Percentiles rank a stretch among this genome's conserved stretches.
phyloP scores from a whole-genome alignment of 2,329 filamentous ascomycete species.

The Pseudogymnoascus sp. region DNA sequence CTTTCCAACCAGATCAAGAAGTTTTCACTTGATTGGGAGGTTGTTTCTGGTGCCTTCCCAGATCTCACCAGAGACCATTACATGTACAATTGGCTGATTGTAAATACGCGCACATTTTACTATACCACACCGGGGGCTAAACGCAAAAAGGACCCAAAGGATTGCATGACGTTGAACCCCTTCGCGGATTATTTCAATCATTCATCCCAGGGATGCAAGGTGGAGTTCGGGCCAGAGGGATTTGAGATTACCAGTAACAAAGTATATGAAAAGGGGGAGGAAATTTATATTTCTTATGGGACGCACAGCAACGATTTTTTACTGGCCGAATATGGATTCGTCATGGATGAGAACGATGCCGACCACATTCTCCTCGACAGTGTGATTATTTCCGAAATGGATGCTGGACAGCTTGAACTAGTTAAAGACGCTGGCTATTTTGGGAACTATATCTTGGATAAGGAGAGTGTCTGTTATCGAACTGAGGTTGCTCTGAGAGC shows the following conservation, averaged over 20 bases:
- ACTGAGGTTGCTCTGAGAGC: conserved; percentile 47
- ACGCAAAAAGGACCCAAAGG: conserved; percentile 40
- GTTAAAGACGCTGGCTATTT: conserved; percentile 43
- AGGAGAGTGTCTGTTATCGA: conserved; percentile 44
- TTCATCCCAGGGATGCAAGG: conserved; percentile 41
- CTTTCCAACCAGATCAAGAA: conserved; percentile 49
- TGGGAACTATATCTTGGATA: conserved; percentile 45
- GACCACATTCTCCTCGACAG: conserved; percentile 27
- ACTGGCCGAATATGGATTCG: conserved; percentile 52
- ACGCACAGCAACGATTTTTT: conserved; percentile 65
- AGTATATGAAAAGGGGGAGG: conserved; percentile 48
- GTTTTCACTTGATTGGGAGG: conserved; percentile 42
- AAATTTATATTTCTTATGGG: conserved; percentile 64
- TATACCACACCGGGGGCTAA: conserved; percentile 34
- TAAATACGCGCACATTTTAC: conserved; percentile 58
- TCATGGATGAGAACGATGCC: conserved; percentile 19
- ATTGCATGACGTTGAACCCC: conserved; percentile 62
- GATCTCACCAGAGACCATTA: conserved; percentile 34
- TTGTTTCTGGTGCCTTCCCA: conserved; percentile 37
- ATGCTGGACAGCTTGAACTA: conserved; percentile 27
- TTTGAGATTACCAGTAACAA: conserved; percentile 49
- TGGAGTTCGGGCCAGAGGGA: conserved; percentile 40
- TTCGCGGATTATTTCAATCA: conserved; percentile 68
- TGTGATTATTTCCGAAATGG: conserved; percentile 23
- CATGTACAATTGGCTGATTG: conserved; percentile 49